Base-by-base conservation (phyloP, 176 grass and related monocot species). In the Alopecurus myosuroides region DNA sequence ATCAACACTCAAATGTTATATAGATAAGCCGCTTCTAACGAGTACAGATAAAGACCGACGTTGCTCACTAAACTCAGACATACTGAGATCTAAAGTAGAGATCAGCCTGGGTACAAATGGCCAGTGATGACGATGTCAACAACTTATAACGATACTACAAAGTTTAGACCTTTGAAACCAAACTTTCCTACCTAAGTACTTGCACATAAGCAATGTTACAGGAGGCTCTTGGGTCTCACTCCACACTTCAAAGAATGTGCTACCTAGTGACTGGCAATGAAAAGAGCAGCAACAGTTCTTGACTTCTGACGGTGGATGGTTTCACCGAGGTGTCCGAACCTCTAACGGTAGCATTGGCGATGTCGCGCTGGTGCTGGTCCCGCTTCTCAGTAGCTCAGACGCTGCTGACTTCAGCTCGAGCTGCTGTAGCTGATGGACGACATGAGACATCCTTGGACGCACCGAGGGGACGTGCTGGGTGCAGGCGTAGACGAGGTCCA, bases 401-500 rank as follows among this genome's bases (percentile, higher is more conserved):
- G 86, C 85, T 33, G 87, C 85, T 31, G 88, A 90, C 84, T 91
- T 95, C 1, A 95, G 68, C 52, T 94, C 96, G 62, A 95, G 70
- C 80, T 95, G 96, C 56, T 95, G 96, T 30, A 98, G 82, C 30
- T 98, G 96, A 82, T 98, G 96, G 56, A 98, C 96, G 2, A 98
- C 96, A 63, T 98, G 96, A 0, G 93, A 95, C 96, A 98, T 98
- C 83, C 96, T 92, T 69, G 96, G 96, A 19, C 96, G 91, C 51
- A 98, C 96, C 0, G 96, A 94, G 13, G 96, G 96, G 35, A 98
- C 96, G 19, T 95, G 93, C 85, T 98, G 96, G 68, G 96, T 98
- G 91, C 96, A 98, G 36, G 91, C 75, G 8, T 98, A 98, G 7
- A 95, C 96, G 30, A 98, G 85, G 50, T 98, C 96, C 0, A 98